Conservation (phyloP, 1,284 basidiomycete genomes). For the Cutaneotrichosporon sp. region DNA sequence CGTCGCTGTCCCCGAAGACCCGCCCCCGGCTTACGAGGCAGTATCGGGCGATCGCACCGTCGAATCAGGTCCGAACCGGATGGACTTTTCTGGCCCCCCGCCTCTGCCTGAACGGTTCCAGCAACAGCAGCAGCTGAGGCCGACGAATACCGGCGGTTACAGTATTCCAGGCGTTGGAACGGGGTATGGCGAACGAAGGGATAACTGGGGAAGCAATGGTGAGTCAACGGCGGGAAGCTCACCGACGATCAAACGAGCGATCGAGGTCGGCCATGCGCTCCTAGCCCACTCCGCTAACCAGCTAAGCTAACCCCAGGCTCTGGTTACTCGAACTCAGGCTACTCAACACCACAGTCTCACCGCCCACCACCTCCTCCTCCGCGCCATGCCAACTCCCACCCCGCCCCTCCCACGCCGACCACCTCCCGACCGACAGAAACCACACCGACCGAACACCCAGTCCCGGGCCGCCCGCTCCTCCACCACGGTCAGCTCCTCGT, state of each 20-base stretch:
- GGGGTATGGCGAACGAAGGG: too few relatives aligned
- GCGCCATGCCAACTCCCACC: background rate
- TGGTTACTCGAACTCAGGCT: too few relatives aligned
- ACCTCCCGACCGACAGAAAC: constrained; percentile 11
- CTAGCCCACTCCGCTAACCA: too few relatives aligned
- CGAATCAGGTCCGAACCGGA: constrained; percentile 31
- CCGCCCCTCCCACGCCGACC: constrained; percentile 7
- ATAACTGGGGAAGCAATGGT: too few relatives aligned
- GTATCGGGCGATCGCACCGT: constrained; percentile 23
- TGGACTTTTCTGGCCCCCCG: constrained; percentile 46
- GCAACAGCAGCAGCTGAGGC: constrained; percentile 1
- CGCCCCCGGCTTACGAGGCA: constrained; percentile 36
- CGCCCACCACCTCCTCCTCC: constrained; percentile 1
- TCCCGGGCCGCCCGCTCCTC: constrained; percentile 43
- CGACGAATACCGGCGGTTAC: constrained; percentile 19
- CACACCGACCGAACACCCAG: constrained; percentile 39
- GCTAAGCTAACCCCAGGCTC: too few relatives aligned
- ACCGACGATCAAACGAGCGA: too few relatives aligned
- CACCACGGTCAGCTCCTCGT: constrained; percentile 40
- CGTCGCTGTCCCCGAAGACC: constrained; percentile 26
- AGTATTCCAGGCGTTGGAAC: constrained; percentile 34
- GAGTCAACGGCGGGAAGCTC: background rate
- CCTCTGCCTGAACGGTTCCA: constrained; percentile 37
- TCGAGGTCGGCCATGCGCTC: too few relatives aligned
- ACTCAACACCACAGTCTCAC: background rate